Base-by-base conservation (phyloP, 1,139 yeast genomes). In the Debaryomyces coudertii region DNA sequence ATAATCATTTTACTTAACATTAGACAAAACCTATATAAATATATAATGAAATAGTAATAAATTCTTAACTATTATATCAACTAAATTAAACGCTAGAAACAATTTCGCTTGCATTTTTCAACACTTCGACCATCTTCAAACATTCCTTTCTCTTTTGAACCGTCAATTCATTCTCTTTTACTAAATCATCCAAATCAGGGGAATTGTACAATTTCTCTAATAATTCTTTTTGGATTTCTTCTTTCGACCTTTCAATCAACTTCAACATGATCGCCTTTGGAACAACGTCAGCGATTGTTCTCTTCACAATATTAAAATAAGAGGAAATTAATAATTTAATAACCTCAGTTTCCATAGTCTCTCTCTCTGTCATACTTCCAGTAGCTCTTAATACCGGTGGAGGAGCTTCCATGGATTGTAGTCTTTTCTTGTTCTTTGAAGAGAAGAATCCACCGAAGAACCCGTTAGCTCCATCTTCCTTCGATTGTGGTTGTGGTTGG, bases 341-440 rank as follows among this genome's bases (percentile, higher is more conserved):
- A 35, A 93, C 98, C 62, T 93, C 99, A 0, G 98, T 93, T 69
- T 93, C 99, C 83, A 89, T 87, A 29, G 92, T 83, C 71, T 93
- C 99, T 58, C 97, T 85, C 65, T 93, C 99, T 20, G 96, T 82
- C 89, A 93, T 85, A 48, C 88, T 84, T 36, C 98, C 98, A 20
- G 96, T 84, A 5, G 99, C 99, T 66, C 93, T 87, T 64, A 93
- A 82, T 11, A 90, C 92, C 33, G 96, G 83, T 36, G 99, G 99
- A 42, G 99, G 99, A 1, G 97, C 92, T 67, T 93, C 99, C 95
- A 93, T 89, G 25, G 92, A 86, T 39, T 95, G 97, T 61, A 92
- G 78, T 69, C 95, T 85, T 80, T 92, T 92, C 71, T 92, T 93
- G 68, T 90, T 92, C 68, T 93, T 90, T 7, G 95, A 83, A 15